These are phyloP conservation scores for Claviceps citrina DNA, from an alignment of 2,329 filamentous ascomycete species.

Conservation along the genomic window DNA sequence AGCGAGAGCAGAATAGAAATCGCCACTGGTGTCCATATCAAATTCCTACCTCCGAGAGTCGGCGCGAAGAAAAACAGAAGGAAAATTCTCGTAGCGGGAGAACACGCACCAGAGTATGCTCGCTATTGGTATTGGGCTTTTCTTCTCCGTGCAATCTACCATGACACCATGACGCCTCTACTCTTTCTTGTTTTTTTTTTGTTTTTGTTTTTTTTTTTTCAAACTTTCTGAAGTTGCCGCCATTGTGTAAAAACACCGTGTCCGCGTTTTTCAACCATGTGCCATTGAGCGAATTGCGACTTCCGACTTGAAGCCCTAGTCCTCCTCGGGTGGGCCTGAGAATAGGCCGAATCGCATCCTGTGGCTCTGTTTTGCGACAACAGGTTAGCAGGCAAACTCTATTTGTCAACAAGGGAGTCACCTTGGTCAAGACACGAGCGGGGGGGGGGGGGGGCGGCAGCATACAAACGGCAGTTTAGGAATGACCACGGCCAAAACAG, in stretches of 20 bases:
- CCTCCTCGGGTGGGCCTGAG: constrained; percentile 51
- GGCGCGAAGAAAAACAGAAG: constrained; percentile 11
- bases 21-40: constrained; percentile 14
- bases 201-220: neutral
- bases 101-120: constrained; percentile 20
- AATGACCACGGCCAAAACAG: constrained; percentile 82
- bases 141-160: constrained; percentile 5
- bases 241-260: neutral
- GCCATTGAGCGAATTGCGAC: constrained; percentile 2
- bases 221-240: neutral
- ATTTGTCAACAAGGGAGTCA: neutral
- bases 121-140: constrained; percentile 18
- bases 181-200: constrained; percentile 4
- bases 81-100: constrained; percentile 12
- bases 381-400: constrained; percentile 11
- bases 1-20: constrained; percentile 6
- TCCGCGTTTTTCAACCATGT: constrained; percentile 1
- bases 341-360: constrained; percentile 64
- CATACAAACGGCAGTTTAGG: constrained; percentile 90
- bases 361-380: constrained; percentile 42
- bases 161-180: neutral
- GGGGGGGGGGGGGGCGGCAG: too few relatives aligned
- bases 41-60: constrained; percentile 14
- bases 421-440: neutral
- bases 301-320: constrained; percentile 5